Conservation (phyloP, 2,329 filamentous ascomycete species). For the Botrytis tulipae region DNA sequence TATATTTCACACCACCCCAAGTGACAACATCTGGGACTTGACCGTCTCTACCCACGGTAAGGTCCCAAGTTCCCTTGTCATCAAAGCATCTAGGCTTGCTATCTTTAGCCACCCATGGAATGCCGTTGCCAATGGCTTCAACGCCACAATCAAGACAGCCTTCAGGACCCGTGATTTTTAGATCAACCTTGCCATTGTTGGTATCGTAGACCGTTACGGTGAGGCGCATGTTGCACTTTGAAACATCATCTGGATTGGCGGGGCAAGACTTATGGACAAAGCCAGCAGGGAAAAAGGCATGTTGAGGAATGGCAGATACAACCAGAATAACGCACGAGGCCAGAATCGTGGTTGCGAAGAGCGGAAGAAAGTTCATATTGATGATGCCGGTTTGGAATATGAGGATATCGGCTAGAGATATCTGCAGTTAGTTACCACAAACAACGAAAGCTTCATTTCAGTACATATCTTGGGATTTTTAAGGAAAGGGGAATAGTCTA, state of each 20-base stretch:
- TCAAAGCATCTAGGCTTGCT: neutral
- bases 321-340: neutral
- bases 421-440: neutral
- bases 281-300: neutral
- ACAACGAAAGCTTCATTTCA: neutral
- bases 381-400: neutral
- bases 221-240: neutral
- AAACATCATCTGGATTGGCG: neutral
- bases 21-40: neutral
- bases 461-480: neutral
- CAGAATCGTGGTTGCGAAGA: neutral
- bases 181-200: neutral
- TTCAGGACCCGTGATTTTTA: neutral
- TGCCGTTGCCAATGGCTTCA: neutral
- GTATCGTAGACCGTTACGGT: neutral
- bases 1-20: neutral
- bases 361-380: neutral
- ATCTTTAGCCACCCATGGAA: neutral
- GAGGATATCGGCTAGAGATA: neutral
- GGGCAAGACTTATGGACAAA: neutral
- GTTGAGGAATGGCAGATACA: neutral
- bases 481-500: neutral
- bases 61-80: neutral
- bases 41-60: neutral
- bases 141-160: neutral